Evolutionary conservation across 169 alveolate species (phyloP), one percentile per base, ranked within the genome.

Genomic region (Plasmodium berghei): DNA sequence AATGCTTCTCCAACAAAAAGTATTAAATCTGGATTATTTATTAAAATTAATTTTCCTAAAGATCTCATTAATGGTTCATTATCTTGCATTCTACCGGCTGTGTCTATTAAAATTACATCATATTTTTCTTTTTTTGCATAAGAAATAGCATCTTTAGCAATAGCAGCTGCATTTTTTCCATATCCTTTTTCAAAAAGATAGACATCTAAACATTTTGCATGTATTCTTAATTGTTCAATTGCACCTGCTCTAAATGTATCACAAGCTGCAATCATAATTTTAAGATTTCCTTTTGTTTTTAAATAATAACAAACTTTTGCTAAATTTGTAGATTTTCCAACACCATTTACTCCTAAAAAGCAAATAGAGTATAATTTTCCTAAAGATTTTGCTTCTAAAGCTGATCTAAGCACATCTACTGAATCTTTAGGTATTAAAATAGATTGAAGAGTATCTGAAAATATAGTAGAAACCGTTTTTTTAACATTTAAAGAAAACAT

Each of bases 191-290:
- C 99, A 91, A 96, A 98, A 59, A 99, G 95, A 14, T 98, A 98
- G 59, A 98, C 98, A 55, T 96, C 98, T 26, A 99, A 94, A 72
- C 99, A 97, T 42, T 93, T 94, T 45, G 98, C 97, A 91, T 99
- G 99, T 18, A 97, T 97, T 92, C 97, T 98, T 58, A 99, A 97
- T 94, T 98, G 99, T 90, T 98, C 99, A 71, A 99, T 98, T 1
- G 99, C 99, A 0, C 99, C 99, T n/a, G 99, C 98, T 71, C 99
- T 96, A 94, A 99, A 99, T 49, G 99, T 99, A 95, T 99, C 99
- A 75, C 99, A 99, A 4, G 99, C 99, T 28, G 99, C 99, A 14
- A 99, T 95, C 94, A 98, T 88, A 5, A 98, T 97, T 61, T 96
- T 97, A 72, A 99, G 93, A 18, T 96, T 96, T 16, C 99, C 99